These are phyloP conservation scores for Baorangia bicolor DNA, from an alignment of 768 basidiomycete species.

Conservation along the genomic window DNA sequence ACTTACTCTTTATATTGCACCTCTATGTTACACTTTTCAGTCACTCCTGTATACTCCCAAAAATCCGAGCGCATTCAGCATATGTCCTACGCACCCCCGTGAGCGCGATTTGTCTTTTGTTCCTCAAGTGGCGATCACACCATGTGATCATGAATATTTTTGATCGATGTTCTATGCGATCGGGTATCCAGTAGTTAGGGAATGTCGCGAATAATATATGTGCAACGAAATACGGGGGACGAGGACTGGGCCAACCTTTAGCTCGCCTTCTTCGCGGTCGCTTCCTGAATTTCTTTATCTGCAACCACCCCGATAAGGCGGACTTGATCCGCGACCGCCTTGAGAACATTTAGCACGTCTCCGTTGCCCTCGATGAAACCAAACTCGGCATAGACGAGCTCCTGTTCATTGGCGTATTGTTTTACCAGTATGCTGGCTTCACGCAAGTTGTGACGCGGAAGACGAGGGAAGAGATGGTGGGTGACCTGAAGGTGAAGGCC, in stretches of 20 bases:
- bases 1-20: conserved; percentile 12
- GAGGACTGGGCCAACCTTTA: not conserved
- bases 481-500: conserved; percentile 98
- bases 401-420: conserved; percentile 82
- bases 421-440: conserved; percentile 83
- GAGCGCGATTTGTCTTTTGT: conserved; percentile 6
- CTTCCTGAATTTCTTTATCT: conserved; percentile 65
- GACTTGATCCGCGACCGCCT: conserved; percentile 85
- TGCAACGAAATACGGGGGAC: not conserved
- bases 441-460: conserved; percentile 90
- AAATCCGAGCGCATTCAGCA: conserved; percentile 34
- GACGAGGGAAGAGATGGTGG: conserved; percentile 93
- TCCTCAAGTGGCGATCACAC: not conserved
- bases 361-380: conserved; percentile 84
- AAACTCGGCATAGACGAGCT: conserved; percentile 87
- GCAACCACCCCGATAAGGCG: conserved; percentile 82
- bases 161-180: not conserved
- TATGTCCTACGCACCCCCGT: conserved; percentile 35
- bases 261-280: conserved; percentile 47
- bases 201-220: not conserved
- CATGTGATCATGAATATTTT: not conserved
- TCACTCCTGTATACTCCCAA: conserved; percentile 35
- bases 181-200: conserved; percentile 17
- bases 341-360: conserved; percentile 80
- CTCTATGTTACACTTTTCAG: conserved; percentile 24